Base-by-base conservation (phyloP, 129 eudicot species). In the Tanacetum coccineum region DNA sequence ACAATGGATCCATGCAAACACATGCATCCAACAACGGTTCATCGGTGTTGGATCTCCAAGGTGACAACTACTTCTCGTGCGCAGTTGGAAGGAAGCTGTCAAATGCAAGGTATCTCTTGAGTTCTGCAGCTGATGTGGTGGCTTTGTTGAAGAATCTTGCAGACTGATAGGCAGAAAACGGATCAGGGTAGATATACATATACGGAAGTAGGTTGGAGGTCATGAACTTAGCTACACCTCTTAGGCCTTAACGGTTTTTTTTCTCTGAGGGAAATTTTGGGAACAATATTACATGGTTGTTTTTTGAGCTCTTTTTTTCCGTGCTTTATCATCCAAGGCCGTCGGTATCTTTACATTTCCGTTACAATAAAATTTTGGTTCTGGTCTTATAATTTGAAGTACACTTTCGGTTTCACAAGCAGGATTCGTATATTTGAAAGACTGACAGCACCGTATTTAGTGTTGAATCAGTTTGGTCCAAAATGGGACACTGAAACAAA, bases 11-110 rank as follows among this genome's bases (percentile, higher is more conserved):
- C 52, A 81, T 66, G 80, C 79, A 59, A 81, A 59, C 60, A 59
- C 64, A 69, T 74, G 75, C 81, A 72, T 3, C 80, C 53, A 84
- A 60, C 51, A 81, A 81, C 39, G 80, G 83, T 3, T 75, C 85
- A 22, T 81, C 84, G 9, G 91, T 88, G 45, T 87, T 92, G 20
- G 98, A 92, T 70, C 91, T 92, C 17, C 82, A 85, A 30, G 83
- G 76, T 9, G 96, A 83, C 21, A 88, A 92, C 59, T 92, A 88
- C 56, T 85, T 92, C 85, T 92, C 98, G 18, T 92, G 96, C 69
- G 84, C 89, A 0, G 91, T 91, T 52, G 98, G 98, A 25, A 60
- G 91, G n/a, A 87, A 79, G 40, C 75, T 80, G 9, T 85, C 98
- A 0, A 83, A 64, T 57, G 96, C 98, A 10, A 70, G 98, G 14